Evolutionary conservation across 1,284 basidiomycete genomes (phyloP).

Genomic region (Fomes fomentarius): DNA sequence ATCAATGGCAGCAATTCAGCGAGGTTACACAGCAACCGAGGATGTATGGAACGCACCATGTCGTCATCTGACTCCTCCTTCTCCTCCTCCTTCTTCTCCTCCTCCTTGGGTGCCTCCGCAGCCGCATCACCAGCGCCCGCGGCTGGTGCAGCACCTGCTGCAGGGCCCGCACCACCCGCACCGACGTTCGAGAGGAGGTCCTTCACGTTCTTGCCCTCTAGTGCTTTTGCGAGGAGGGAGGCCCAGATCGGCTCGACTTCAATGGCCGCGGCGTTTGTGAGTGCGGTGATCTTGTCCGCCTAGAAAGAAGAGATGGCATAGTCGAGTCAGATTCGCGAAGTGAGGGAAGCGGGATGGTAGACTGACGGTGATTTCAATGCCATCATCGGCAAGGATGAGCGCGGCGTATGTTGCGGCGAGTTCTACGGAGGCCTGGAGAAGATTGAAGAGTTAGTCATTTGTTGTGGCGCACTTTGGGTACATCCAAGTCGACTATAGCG

Average conservation of each 20-base stretch:
- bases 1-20: not conserved
- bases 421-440: conserved; percentile 63
- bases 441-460: conserved; percentile 8
- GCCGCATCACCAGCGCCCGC: conserved; percentile 60
- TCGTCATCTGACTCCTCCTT: conserved; percentile 93
- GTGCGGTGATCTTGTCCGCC: conserved; percentile 89
- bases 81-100: conserved; percentile 82
- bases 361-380: conserved; percentile 95
- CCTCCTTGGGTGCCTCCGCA: conserved; percentile 62
- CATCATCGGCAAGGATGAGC: conserved; percentile 96
- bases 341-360: not conserved
- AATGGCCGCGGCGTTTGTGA: conserved; percentile 83
- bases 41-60: conserved; percentile 67
- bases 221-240: conserved; percentile 92
- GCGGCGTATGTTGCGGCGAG: conserved; percentile 91
- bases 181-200: conserved; percentile 93
- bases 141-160: conserved; percentile 59
- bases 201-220: conserved; percentile 98
- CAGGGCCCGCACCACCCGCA: conserved; percentile 80
- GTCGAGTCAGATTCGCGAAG: not conserved
- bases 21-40: conserved; percentile 2
- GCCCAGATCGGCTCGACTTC: conserved; percentile 99
- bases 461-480: conserved; percentile 8
- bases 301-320: conserved; percentile 35
- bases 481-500: conserved; percentile 18